A percentile compares a stretch with the other conserved stretches of the same genome.
Evolutionary conservation across 208 protist genomes (phyloP).

Genomic region (Acanthamoeba healyi): DNA sequence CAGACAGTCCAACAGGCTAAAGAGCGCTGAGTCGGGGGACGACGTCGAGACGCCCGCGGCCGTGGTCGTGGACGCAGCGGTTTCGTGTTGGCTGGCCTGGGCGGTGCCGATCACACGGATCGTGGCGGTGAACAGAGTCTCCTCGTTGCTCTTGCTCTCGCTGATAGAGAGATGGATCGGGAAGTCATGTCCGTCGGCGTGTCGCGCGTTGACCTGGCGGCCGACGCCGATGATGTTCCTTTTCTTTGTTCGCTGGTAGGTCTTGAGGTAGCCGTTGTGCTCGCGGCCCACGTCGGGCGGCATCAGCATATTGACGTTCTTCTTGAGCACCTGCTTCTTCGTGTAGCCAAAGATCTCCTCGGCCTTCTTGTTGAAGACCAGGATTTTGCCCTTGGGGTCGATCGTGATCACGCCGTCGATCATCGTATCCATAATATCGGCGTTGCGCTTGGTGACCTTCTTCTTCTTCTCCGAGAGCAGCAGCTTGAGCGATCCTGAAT

Average conservation of each 20-base stretch:
- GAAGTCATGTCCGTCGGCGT: constrained; percentile 71
- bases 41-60: too few relatives aligned
- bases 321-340: constrained; percentile 83
- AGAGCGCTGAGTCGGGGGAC: background rate
- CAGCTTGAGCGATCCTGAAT: constrained; percentile 29
- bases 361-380: constrained; percentile 81
- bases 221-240: constrained; percentile 81
- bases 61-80: background rate
- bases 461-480: constrained; percentile 57
- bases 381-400: constrained; percentile 79
- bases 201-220: constrained; percentile 61
- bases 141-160: constrained; percentile 14
- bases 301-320: constrained; percentile 88
- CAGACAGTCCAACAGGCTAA: constrained; percentile 35
- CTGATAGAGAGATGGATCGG: constrained; percentile 75
- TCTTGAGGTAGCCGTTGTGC: constrained; percentile 86
- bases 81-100: background rate
- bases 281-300: constrained; percentile 73
- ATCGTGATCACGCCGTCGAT: constrained; percentile 78
- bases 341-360: constrained; percentile 67
- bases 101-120: background rate
- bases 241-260: constrained; percentile 82
- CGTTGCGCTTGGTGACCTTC: constrained; percentile 45
- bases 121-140: constrained; percentile 23
- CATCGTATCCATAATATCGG: constrained; percentile 73